Evolutionary conservation across 306 rosid genomes (phyloP), one percentile per base, ranked within the genome.

Genomic region (Quercus variabilis): DNA sequence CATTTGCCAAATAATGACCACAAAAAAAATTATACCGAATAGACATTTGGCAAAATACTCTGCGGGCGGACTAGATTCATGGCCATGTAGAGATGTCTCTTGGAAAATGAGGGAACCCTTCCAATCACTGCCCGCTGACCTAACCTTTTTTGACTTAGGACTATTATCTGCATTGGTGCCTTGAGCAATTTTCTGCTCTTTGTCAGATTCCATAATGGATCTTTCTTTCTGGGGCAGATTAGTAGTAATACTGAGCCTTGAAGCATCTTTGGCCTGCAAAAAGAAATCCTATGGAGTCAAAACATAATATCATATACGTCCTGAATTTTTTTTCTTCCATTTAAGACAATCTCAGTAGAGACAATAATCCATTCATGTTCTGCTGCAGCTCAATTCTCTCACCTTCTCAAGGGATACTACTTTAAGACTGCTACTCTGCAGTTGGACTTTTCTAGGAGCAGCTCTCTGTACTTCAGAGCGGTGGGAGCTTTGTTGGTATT

Each of bases 201-300:
- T 73, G 75, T 26, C 38, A 54, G 79, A 74, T 54, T 58, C 57
- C 51, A 56, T 35, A 21, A 1, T 33, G 2, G 62, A 43, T 35
- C 6, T n/a, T 65, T 75, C 69, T 55, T 74, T 85, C 78, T 57
- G 9, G 19, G 71, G 63, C 1, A 18, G 43, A 69, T 43, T 6
- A 20, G 28, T 21, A 55, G 62, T 60, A 72, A 11, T 6, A 51
- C 38, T 57, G 19, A 6, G 25, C 30, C 62, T 7, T 11, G 28
- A 74, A 75, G 56, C 75, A 69, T 35, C 80, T 79, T 59, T 69
- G 14, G 64, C 78, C 96, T 87, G 93, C 81, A 83, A 23, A 69
- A 83, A 41, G 38, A 70, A 72, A 83, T 57, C 69, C 71, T 21
- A 76, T 43, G 69, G 52, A 78, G 79, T 73, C 71, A 13, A 14